These are phyloP conservation scores for Pythium volutum DNA, from an alignment of 352 stramenopile species.

Conservation along the genomic window DNA sequence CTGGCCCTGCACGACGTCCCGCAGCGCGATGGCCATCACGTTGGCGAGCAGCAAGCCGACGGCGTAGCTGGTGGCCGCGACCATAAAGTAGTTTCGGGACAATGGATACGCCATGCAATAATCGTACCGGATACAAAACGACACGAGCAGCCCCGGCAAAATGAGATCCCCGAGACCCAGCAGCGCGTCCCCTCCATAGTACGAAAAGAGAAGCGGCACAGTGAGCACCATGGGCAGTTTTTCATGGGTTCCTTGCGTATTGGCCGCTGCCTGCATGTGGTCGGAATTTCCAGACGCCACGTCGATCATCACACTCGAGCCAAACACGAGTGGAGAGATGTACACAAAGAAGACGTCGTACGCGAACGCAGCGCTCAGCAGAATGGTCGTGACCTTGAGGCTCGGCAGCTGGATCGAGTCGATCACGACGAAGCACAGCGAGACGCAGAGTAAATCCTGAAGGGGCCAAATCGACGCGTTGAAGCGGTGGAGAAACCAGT, in stretches of 20 bases:
- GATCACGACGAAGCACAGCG: conserved; percentile 89
- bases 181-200: conserved; percentile 85
- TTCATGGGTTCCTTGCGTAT: conserved; percentile 15
- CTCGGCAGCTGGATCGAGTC: conserved; percentile 73
- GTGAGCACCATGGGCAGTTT: conserved; percentile 66
- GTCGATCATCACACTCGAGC: conserved; percentile 89
- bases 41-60: conserved; percentile 91
- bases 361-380: conserved; percentile 86
- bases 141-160: conserved; percentile 88
- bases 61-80: conserved; percentile 73
- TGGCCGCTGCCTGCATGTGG: conserved; percentile 8
- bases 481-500: conserved; percentile 58
- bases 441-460: conserved; percentile 86
- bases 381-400: conserved; percentile 76
- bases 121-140: conserved; percentile 91
- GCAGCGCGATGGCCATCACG: conserved; percentile 87
- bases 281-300: conserved; percentile 78
- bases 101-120: conserved; percentile 56
- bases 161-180: conserved; percentile 94
- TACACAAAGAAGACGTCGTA: conserved; percentile 96
- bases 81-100: conserved; percentile 76
- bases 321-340: conserved; percentile 82
- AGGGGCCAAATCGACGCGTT: conserved; percentile 78
- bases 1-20: conserved; percentile 85
- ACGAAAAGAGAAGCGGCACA: conserved; percentile 89